Evolutionary conservation across 2,329 filamentous ascomycete genomes (phyloP).

Genomic region (Rutstroemia sydowiana): DNA sequence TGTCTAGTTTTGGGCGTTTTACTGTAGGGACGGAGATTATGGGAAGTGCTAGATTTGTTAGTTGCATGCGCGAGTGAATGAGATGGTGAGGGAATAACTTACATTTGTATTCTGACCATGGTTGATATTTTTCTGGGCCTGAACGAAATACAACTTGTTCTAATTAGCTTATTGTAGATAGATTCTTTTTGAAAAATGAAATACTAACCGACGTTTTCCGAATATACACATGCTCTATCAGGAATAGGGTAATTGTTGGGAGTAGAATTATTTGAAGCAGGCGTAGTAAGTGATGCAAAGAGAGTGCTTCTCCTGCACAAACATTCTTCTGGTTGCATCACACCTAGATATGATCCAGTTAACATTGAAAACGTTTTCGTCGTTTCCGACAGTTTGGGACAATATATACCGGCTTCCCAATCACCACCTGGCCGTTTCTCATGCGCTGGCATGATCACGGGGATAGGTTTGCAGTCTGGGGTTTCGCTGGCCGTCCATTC

Average conservation of each 20-base stretch:
- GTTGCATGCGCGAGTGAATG: neutral
- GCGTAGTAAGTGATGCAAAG: constrained; percentile 58
- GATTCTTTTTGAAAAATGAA: neutral
- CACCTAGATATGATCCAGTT: constrained; percentile 33
- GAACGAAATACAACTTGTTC: constrained; percentile 58
- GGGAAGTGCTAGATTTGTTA: constrained; percentile 41
- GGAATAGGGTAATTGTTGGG: constrained; percentile 63
- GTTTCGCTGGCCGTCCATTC: constrained; percentile 42
- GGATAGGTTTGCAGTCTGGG: constrained; percentile 23
- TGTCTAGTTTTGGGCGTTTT: constrained; percentile 65
- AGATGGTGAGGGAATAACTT: neutral
- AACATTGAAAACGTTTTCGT: neutral
- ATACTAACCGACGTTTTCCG: constrained; percentile 54
- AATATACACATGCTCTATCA: constrained; percentile 61
- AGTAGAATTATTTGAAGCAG: constrained; percentile 42
- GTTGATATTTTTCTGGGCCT: constrained; percentile 57
- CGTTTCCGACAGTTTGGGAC: neutral
- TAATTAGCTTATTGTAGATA: neutral
- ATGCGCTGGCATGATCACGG: constrained; percentile 47
- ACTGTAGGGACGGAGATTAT: constrained; percentile 70
- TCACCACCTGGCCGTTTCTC: constrained; percentile 72
- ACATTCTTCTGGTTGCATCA: constrained; percentile 61
- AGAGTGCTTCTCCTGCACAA: constrained; percentile 69
- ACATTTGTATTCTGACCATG: constrained; percentile 43
- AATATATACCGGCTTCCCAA: constrained; percentile 56